phyloP scores from a whole-genome alignment of 148 eudicot genomes.

The Fagopyrum esculentum region DNA sequence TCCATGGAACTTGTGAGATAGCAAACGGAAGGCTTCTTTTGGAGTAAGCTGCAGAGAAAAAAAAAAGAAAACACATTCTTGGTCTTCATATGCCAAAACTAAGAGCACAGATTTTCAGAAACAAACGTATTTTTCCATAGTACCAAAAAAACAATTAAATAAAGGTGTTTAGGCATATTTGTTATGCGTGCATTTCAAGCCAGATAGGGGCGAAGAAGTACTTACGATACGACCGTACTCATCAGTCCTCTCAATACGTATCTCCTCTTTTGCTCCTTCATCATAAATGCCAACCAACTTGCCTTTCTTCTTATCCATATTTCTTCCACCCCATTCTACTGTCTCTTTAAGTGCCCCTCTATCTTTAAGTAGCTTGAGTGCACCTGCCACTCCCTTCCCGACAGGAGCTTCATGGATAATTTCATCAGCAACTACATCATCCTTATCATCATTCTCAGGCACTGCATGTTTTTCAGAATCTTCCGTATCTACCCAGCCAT shows the following conservation, averaged over 20 bases:
- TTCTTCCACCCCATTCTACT: constrained; percentile 96
- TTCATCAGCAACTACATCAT: constrained; percentile 54
- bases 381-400: constrained; percentile 85
- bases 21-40: constrained; percentile 80
- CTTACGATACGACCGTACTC: constrained; percentile 94
- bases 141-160: not conserved
- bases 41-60: constrained; percentile 70
- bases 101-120: too few relatives aligned
- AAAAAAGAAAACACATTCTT: not conserved
- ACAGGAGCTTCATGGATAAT: constrained; percentile 79
- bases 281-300: constrained; percentile 79
- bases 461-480: constrained; percentile 39
- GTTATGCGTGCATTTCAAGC: not conserved
- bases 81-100: not conserved
- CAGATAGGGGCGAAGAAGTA: constrained; percentile 22
- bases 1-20: constrained; percentile 93
- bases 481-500: constrained; percentile 55
- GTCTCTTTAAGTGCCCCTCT: constrained; percentile 86
- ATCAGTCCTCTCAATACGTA: constrained; percentile 82
- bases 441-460: constrained; percentile 33
- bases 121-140: too few relatives aligned
- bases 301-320: constrained; percentile 98
- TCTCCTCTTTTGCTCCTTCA: constrained; percentile 54
- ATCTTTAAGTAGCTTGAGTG: constrained; percentile 64
- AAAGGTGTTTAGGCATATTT: not conserved